Conservation (phyloP, 768 basidiomycete genomes). For the Boletus bicolor region DNA sequence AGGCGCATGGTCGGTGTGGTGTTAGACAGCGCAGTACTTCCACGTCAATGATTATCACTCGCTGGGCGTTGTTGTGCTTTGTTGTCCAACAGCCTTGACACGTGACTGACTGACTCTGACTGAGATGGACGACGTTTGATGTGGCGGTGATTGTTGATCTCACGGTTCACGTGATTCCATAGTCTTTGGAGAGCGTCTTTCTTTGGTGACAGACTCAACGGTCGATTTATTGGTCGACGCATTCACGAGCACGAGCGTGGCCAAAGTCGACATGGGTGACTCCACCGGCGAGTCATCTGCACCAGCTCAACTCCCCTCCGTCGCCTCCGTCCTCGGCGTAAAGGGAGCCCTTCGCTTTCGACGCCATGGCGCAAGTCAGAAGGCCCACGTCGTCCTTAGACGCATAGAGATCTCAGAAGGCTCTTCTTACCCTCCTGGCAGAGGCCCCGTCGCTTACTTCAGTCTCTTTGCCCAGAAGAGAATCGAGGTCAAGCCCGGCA, state of each 20-base stretch:
- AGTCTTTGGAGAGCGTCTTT: neutral
- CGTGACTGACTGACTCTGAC: conserved; percentile 6
- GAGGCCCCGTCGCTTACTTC: conserved; percentile 47
- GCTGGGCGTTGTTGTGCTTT: conserved; percentile 16
- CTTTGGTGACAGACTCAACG: neutral
- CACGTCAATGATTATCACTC: conserved; percentile 16
- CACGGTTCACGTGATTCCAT: conserved; percentile 24
- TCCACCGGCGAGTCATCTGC: conserved; percentile 37
- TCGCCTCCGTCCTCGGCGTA: conserved; percentile 58
- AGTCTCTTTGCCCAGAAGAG: conserved; percentile 66
- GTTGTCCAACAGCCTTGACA: conserved; percentile 18
- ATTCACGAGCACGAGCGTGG: conserved; percentile 12
- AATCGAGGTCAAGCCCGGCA: conserved; percentile 67
- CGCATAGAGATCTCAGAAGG: conserved; percentile 53
- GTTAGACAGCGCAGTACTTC: neutral
- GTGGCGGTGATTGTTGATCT: conserved; percentile 9
- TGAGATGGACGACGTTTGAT: no score
- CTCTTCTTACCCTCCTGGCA: conserved; percentile 41
- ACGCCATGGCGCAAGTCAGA: conserved; percentile 62
- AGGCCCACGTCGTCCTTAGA: conserved; percentile 64
- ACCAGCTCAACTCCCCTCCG: conserved; percentile 30
- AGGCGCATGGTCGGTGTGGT: conserved; percentile 25
- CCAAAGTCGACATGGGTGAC: conserved; percentile 32
- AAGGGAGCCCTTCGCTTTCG: conserved; percentile 62
- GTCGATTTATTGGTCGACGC: conserved; percentile 4